phyloP scores from a whole-genome alignment of 345 rosid species.

The Eucalyptus tenuipes region DNA sequence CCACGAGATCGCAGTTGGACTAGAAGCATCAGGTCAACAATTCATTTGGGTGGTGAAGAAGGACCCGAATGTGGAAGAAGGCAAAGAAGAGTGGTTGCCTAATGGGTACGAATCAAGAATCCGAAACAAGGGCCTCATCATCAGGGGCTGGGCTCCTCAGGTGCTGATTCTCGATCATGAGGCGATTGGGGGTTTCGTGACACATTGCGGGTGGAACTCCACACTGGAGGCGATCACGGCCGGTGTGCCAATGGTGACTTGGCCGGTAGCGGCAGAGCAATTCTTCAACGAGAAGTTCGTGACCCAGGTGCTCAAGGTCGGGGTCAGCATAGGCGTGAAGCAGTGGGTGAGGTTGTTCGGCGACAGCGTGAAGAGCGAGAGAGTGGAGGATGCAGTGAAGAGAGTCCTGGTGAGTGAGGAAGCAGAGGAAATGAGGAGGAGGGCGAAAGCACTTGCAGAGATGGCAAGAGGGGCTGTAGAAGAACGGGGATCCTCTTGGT shows the following conservation, averaged over 20 bases:
- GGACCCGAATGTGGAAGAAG: not conserved
- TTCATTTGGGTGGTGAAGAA: slow-evolving; percentile 38
- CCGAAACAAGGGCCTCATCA: slow-evolving; percentile 13
- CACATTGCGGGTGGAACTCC: slow-evolving; percentile 76
- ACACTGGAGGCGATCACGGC: slow-evolving; percentile 33
- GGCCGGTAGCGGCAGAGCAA: slow-evolving; percentile 53
- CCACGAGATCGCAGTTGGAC: slow-evolving; percentile 24
- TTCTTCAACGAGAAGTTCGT: slow-evolving; percentile 51
- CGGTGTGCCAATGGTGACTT: slow-evolving; percentile 50
- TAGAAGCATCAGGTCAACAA: slow-evolving; percentile 19
- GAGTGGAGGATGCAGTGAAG: slow-evolving; percentile 23
- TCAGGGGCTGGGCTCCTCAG: slow-evolving; percentile 53
- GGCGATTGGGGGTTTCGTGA: slow-evolving; percentile 52
- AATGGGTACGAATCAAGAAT: slow-evolving; percentile 7
- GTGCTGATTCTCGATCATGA: slow-evolving; percentile 46
- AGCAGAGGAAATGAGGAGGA: slow-evolving; percentile 22
- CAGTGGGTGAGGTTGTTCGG: slow-evolving; percentile 2
- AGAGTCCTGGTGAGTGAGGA: slow-evolving; percentile 29
- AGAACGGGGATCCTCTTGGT: slow-evolving; percentile 26
- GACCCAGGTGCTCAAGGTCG: slow-evolving; percentile 25
- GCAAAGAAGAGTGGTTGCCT: slow-evolving; percentile 26
- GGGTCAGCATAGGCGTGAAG: slow-evolving; percentile 29
- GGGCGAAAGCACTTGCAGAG: not conserved
- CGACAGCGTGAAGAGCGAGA: slow-evolving; percentile 10
- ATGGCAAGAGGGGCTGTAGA: slow-evolving; percentile 19